Base-by-base conservation (phyloP, 2,329 filamentous ascomycete genomes). In the Knufia fluminis region DNA sequence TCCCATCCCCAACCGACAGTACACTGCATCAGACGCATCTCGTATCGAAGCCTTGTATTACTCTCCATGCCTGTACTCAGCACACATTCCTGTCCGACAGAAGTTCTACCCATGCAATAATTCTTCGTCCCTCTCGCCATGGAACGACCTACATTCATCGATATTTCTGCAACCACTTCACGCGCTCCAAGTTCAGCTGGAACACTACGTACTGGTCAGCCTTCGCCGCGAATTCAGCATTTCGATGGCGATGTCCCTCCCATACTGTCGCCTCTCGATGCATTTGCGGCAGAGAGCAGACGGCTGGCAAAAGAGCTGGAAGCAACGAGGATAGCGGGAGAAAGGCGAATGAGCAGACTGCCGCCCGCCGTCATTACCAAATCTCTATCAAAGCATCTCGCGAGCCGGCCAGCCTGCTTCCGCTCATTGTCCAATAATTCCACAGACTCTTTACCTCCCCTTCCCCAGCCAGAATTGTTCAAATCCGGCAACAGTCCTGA, bases 241-340 rank as follows among this genome's bases (percentile, higher is more conserved):
- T 75, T 86, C 50, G 84, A 85, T 50, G 86, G 86, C 54, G 86
- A 91, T 55, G 78, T 85, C 1, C 91, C 92, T 17, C 92, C 92
- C 3, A 86, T 92, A 46, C 76, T 97, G 50, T 97, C 92, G 6
- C 92, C 92, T 9, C 78, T 98, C 56, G 92, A 98, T 74, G 91
- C 91, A 42, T 94, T 98, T 64, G 91, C 91, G 19, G 77, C 91
- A 54, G 91, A 97, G 64, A 94, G 90, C 60, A 83, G 91, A 51
- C 71, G 94, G 59, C 77, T 98, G 46, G 89, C 89, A 33, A 86
- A 81, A 68, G 85, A 94, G 67, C 79, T 98, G 53, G 84, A 95
- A 65, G 83, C 92, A 58, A 83, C 79, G 55, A 78, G 80, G 61
- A 68, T 69, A 52, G 82, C 79, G 62, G 78, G 79, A 54, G 89